Conservation (phyloP, 495 filamentous ascomycete species). For the Hypoxylon subgilvum region DNA sequence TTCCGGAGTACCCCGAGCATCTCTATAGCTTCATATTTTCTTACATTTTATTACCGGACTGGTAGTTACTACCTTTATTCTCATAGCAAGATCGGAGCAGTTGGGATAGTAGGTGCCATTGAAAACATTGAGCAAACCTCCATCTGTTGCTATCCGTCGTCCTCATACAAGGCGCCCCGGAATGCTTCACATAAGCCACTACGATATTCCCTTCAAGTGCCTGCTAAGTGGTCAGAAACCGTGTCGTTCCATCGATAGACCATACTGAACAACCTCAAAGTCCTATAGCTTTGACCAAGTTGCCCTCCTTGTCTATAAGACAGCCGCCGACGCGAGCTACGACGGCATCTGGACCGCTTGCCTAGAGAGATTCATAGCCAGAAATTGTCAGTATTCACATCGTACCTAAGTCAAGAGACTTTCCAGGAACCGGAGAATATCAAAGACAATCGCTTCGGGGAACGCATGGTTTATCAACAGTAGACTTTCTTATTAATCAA, state of each 20-base stretch:
- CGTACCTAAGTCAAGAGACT: too few species aligned
- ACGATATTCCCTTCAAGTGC: not conserved
- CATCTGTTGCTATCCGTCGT: not conserved
- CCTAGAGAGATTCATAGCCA: not conserved
- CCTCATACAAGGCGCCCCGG: not conserved
- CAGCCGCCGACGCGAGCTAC: too few species aligned
- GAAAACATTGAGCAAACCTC: not conserved
- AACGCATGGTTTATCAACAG: too few species aligned
- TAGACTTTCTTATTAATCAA: too few species aligned
- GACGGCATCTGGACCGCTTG: not conserved
- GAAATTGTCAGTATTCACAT: too few species aligned
- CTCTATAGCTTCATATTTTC: not conserved
- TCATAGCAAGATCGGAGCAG: not conserved
- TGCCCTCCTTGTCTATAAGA: too few species aligned
- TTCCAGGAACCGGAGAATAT: too few species aligned
- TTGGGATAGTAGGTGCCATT: not conserved
- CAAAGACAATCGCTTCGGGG: too few species aligned
- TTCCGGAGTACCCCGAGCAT: slow-evolving; percentile 9
- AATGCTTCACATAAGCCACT: not conserved
- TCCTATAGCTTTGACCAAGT: too few species aligned
- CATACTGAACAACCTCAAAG: too few species aligned
- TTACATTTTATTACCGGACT: not conserved
- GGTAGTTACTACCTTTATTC: not conserved
- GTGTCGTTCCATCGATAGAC: too few species aligned
- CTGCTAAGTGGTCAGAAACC: too few species aligned